Percentiles rank a stretch among this genome's conserved stretches.
phyloP scores from a whole-genome alignment of 2,329 filamentous ascomycete species.

The Septoria petroselini region DNA sequence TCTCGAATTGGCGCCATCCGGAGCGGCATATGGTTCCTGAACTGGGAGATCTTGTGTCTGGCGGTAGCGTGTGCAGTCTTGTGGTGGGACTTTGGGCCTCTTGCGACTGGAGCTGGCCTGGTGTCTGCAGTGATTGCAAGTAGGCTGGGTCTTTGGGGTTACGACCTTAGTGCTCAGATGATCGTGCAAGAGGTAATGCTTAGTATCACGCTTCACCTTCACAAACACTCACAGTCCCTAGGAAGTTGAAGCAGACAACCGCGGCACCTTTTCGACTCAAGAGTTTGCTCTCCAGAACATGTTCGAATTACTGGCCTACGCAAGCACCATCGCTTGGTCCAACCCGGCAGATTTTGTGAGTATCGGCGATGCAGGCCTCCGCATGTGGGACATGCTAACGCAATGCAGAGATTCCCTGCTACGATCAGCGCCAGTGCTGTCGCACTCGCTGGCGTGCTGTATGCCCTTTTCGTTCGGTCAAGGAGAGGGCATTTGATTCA shows the following conservation, averaged over 20 bases:
- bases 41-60: slow-evolving; percentile 62
- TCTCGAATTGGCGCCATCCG: slow-evolving; percentile 51
- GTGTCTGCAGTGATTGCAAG: slow-evolving; percentile 43
- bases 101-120: slow-evolving; percentile 31
- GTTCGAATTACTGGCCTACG: slow-evolving; percentile 67
- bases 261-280: slow-evolving; percentile 66
- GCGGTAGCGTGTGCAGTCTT: slow-evolving; percentile 41
- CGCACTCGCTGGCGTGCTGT: slow-evolving; percentile 49
- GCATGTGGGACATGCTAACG: no score
- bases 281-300: slow-evolving; percentile 62
- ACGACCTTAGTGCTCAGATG: slow-evolving; percentile 48
- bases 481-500: slow-evolving; percentile 62
- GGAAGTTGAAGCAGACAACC: slow-evolving; percentile 41
- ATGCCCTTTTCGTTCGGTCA: slow-evolving; percentile 56
- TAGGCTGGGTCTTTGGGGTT: slow-evolving; percentile 49
- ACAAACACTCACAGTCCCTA: slow-evolving; percentile 12
- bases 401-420: slow-evolving; percentile 45
- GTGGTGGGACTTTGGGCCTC: slow-evolving; percentile 28
- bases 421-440: slow-evolving; percentile 58
- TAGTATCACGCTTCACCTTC: background rate
- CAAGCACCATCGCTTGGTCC: slow-evolving; percentile 62
- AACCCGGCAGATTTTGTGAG: slow-evolving; percentile 59
- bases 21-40: slow-evolving; percentile 68
- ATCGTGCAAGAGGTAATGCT: slow-evolving; percentile 45
- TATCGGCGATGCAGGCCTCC: slow-evolving; percentile 54